Evolutionary conservation across 805 yeast genomes (phyloP).

Genomic region (Metschnikowia amazonensis): DNA sequence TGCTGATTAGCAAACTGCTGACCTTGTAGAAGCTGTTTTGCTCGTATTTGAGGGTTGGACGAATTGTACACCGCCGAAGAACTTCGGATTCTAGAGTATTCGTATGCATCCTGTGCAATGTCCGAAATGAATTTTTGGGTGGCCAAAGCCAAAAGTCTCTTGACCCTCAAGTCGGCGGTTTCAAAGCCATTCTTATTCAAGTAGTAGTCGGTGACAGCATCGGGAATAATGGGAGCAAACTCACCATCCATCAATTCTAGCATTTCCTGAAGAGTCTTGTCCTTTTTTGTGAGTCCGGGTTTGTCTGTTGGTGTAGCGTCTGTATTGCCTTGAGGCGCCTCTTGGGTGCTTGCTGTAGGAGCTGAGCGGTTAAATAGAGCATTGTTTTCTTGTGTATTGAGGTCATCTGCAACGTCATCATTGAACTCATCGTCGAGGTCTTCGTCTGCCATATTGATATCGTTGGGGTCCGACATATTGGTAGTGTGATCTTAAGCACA

Average conservation of each 20-base stretch:
- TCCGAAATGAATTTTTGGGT: slow-evolving; percentile 94
- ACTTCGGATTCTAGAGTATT: slow-evolving; percentile 89
- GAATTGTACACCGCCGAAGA: slow-evolving; percentile 81
- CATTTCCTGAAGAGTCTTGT: slow-evolving; percentile 79
- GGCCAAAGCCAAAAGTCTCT: slow-evolving; percentile 84
- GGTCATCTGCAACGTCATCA: slow-evolving; percentile 17
- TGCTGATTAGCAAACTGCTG: slow-evolving; percentile 47
- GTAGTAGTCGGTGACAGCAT: slow-evolving; percentile 92
- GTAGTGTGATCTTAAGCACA: background rate
- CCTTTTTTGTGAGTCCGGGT: slow-evolving; percentile 71
- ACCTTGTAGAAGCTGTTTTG: slow-evolving; percentile 70
- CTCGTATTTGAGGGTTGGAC: slow-evolving; percentile 80
- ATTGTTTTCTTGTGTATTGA: background rate
- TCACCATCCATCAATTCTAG: slow-evolving; percentile 82
- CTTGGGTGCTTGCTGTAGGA: background rate
- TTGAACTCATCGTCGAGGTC: slow-evolving; percentile 25
- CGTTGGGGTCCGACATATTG: background rate
- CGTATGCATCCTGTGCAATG: slow-evolving; percentile 94
- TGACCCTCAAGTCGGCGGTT: slow-evolving; percentile 66
- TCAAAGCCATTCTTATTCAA: slow-evolving; percentile 81
- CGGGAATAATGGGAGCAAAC: slow-evolving; percentile 93
- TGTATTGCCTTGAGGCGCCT: slow-evolving; percentile 8
- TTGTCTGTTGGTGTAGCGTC: slow-evolving; percentile 32
- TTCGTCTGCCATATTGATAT: slow-evolving; percentile 11
- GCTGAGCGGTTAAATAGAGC: background rate